phyloP scores from a whole-genome alignment of 352 stramenopile genomes.

The Hyaloperonospora arabidopsidis region DNA sequence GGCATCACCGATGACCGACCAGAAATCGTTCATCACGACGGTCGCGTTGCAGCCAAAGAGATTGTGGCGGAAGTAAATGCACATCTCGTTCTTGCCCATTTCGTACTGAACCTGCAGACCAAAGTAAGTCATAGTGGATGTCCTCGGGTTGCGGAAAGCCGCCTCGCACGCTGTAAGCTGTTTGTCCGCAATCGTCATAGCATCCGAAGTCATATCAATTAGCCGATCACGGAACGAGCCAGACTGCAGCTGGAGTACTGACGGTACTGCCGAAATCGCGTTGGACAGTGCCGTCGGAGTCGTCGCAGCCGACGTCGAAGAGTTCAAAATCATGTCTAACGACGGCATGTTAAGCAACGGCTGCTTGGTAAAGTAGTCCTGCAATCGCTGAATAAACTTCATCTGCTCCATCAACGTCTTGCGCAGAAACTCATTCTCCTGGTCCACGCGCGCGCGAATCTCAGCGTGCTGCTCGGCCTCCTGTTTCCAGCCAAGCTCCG shows the following conservation, averaged over 20 bases:
- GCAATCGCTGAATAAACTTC: conserved; percentile 86
- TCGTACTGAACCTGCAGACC: conserved; percentile 84
- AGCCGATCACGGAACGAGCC: conserved; percentile 78
- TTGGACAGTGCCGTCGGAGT: conserved; percentile 56
- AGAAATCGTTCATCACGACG: conserved; percentile 71
- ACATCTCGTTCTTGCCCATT: conserved; percentile 81
- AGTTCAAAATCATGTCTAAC: conserved; percentile 80
- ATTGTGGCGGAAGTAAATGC: conserved; percentile 81
- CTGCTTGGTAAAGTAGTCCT: conserved; percentile 89
- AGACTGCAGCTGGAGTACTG: conserved; percentile 63
- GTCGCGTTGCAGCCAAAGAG: conserved; percentile 71
- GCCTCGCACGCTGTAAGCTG: conserved; percentile 65
- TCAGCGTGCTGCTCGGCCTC: conserved; percentile 84
- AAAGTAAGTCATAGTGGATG: conserved; percentile 86
- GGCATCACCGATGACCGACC: conserved; percentile 58
- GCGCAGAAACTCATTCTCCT: conserved; percentile 85
- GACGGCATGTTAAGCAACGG: conserved; percentile 85
- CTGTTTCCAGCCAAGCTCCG: conserved; percentile 84
- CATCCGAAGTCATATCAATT: conserved; percentile 51
- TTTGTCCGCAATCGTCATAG: conserved; percentile 52
- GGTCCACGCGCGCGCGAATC: conserved; percentile 79
- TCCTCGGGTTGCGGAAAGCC: conserved; percentile 74
- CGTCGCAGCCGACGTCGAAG: conserved; percentile 50
- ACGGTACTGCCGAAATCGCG: conserved; percentile 49
- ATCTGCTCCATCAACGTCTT: conserved; percentile 88